Conservation (phyloP, 2,329 filamentous ascomycete genomes). For the Aplosporella prunicola region DNA sequence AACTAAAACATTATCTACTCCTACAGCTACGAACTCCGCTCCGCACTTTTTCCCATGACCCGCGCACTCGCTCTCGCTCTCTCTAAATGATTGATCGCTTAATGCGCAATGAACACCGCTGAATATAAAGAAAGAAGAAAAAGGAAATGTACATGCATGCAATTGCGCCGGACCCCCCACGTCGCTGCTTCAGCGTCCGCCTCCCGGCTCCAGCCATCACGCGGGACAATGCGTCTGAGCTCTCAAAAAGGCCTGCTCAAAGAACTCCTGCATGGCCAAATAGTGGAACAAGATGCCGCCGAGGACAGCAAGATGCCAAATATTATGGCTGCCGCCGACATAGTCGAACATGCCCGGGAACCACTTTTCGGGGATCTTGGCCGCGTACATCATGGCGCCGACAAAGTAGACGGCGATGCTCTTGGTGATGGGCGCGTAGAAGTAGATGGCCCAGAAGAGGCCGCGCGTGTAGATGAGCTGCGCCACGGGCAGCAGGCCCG, state of each 20-base stretch:
- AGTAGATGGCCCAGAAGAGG: conserved; percentile 69
- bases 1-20: too few relatives aligned
- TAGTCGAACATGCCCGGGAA: conserved; percentile 91
- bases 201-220: too few relatives aligned
- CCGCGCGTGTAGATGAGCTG: conserved; percentile 76
- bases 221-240: conserved; percentile 22
- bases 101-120: too few relatives aligned
- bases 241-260: conserved; percentile 46
- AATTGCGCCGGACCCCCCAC: too few relatives aligned
- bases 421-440: conserved; percentile 82
- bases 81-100: too few relatives aligned
- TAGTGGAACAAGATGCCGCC: conserved; percentile 98
- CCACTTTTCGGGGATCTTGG: conserved; percentile 88
- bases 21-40: too few relatives aligned
- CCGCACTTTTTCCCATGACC: too few relatives aligned
- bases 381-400: conserved; percentile 81
- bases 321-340: conserved; percentile 87
- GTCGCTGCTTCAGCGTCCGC: too few relatives aligned
- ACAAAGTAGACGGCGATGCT: conserved; percentile 76
- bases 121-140: too few relatives aligned
- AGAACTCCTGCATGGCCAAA: conserved; percentile 90
- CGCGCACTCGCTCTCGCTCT: too few relatives aligned
- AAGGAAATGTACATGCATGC: too few relatives aligned
- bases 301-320: conserved; percentile 92
- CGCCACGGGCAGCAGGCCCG: conserved; percentile 78